Base-by-base conservation (phyloP, 441 rosid species). In the Aleurites moluccanus region DNA sequence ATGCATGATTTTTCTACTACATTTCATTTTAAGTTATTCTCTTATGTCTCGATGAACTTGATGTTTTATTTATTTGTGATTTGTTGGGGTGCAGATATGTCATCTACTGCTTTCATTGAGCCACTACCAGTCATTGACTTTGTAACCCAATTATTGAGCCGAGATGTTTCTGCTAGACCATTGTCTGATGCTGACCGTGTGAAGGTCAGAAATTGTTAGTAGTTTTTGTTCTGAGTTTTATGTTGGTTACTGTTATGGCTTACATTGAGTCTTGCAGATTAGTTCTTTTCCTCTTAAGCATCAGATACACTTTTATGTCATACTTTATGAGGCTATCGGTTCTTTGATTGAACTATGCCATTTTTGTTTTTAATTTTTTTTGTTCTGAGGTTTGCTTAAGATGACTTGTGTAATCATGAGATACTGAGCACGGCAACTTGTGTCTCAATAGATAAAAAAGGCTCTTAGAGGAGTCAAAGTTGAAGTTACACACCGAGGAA, bases 381-480 rank as follows among this genome's bases (percentile, higher is more conserved):
- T n/a, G 7, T 28, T 21, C 28, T 7, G 52, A 25, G 27, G 14
- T 57, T 59, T 67, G 47, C 21, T 21, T 40, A 4, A 18, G 47
- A 42, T 72, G n/a, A 49, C 60, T 35, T 42, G 27, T 38, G 35
- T 33, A 10, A 21, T 25, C 56, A 38, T 44, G 52, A 35, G 38
- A 55, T 55, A 53, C 2, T 67, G 47, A 64, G 11, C 35, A 35
- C 28, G 27, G 18, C 35, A n/a, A 4, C 72, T 75, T 73, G 27
- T 86, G 65, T 65, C 4, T 64, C 20, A 57, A 82, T 85, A 95
- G 99, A 95, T 95, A 1, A 95, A 95, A 77, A 95, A 89, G 80
- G 99, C 99, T 27, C 93, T 95, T 64, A 89, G 99, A 86, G 99
- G 98, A 73, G 93, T 95, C 47, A 92, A 79, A 78, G 97, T 95